Percentiles rank a stretch among this genome's conserved stretches.
These are phyloP conservation scores for Discostella stelligeroides DNA, from an alignment of 108 stramenopile species.

Conservation along the genomic window DNA sequence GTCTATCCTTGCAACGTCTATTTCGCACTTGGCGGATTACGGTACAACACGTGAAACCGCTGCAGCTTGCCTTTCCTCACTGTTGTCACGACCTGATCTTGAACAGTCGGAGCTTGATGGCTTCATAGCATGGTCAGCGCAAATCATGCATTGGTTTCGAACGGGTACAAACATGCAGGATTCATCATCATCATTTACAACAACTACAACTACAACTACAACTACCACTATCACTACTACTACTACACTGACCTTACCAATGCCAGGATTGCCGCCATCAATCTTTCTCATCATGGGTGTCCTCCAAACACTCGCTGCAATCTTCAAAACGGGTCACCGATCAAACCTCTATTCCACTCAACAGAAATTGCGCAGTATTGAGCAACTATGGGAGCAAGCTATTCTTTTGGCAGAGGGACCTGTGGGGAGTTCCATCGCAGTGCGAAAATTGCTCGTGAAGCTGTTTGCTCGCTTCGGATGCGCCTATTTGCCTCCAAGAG, in stretches of 20 bases:
- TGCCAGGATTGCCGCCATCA: constrained; percentile 30
- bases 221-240: too few relatives aligned
- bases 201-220: too few relatives aligned
- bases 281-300: constrained; percentile 80
- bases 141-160: constrained; percentile 46
- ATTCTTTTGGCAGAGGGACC: constrained; percentile 53
- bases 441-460: constrained; percentile 89
- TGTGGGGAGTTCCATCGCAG: constrained; percentile 54
- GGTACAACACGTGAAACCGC: constrained; percentile 94
- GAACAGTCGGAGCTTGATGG: constrained; percentile 63
- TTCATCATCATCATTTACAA: too few relatives aligned
- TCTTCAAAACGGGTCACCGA: constrained; percentile 74
- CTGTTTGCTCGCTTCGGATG: constrained; percentile 90
- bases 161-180: constrained; percentile 4
- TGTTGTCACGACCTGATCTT: constrained; percentile 94
- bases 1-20: constrained; percentile 60
- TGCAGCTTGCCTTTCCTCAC: constrained; percentile 84
- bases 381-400: constrained; percentile 58
- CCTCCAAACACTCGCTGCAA: constrained; percentile 73
- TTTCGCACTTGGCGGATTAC: constrained; percentile 70
- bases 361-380: constrained; percentile 44
- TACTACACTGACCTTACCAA: constrained; percentile 23
- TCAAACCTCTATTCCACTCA: constrained; percentile 44
- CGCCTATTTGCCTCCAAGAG: constrained; percentile 88
- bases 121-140: constrained; percentile 76